Conservation (phyloP, 306 rosid genomes). For the Vigna angularis region DNA sequence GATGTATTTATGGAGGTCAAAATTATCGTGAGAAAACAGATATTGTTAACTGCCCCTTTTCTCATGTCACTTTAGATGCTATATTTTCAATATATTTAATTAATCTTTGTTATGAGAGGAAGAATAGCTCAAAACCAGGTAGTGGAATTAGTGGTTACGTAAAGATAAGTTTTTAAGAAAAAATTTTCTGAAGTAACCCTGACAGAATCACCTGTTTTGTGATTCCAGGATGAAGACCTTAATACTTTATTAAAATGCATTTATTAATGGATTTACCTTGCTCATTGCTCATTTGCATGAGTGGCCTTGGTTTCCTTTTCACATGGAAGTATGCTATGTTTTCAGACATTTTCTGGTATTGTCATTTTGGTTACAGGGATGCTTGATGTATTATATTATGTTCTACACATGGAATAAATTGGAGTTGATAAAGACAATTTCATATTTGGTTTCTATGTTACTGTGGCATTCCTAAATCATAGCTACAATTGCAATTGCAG, state of each 20-base stretch:
- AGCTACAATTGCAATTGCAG: conserved; percentile 52
- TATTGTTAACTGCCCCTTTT: neutral
- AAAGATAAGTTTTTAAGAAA: neutral
- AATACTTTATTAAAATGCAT: neutral
- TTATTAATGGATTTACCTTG: neutral
- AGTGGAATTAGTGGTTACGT: neutral
- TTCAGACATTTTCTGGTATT: conserved; percentile 21
- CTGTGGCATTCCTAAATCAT: conserved; percentile 10
- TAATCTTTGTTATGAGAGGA: conserved; percentile 1
- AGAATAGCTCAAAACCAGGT: neutral
- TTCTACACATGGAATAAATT: neutral
- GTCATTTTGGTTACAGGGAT: conserved; percentile 20
- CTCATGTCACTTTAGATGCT: neutral
- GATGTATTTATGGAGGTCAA: conserved; percentile 11
- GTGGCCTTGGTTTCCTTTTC: conserved; percentile 8
- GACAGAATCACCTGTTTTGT: neutral
- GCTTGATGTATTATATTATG: conserved; percentile 32
- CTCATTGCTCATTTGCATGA: conserved; percentile 3
- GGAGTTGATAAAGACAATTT: conserved; percentile 10
- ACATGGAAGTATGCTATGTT: conserved; percentile 2
- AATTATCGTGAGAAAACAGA: neutral
- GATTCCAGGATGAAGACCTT: neutral
- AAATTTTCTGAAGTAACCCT: neutral
- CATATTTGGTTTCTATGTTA: conserved; percentile 31
- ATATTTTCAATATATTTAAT: neutral